Evolutionary conservation across 805 yeast genomes (phyloP).

Genomic region (Ogataea chonburiensis): DNA sequence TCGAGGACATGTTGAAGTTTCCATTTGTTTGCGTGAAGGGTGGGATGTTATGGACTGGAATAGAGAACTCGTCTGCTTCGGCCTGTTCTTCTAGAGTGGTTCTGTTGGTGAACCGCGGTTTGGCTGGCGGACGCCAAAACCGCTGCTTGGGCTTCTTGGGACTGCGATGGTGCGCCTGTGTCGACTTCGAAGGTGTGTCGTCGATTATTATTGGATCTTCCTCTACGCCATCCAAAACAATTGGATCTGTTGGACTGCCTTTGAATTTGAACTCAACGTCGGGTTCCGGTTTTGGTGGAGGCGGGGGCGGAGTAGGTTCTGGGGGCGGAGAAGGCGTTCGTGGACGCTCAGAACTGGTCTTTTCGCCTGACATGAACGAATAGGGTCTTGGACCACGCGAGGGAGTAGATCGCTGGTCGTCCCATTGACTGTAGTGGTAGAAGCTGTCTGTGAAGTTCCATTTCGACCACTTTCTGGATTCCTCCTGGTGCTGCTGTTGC

Average conservation of each 20-base stretch:
- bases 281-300: no score
- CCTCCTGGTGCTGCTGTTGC: conserved; percentile 10
- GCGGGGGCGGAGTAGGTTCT: no score
- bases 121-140: conserved; percentile 5
- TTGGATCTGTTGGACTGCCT: conserved; percentile 28
- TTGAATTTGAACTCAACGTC: conserved; percentile 5
- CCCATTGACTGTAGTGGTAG: conserved; percentile 14
- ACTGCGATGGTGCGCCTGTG: conserved; percentile 2
- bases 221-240: conserved; percentile 30
- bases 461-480: conserved; percentile 7
- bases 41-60: conserved; percentile 23
- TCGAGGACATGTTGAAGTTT: conserved; percentile 29
- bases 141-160: conserved; percentile 10
- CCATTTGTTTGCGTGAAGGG: conserved; percentile 34
- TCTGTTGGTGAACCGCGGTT: conserved; percentile 5
- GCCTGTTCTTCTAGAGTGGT: conserved; percentile 10
- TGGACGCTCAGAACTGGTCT: no score
- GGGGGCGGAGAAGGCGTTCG: no score
- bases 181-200: conserved; percentile 14
- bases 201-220: conserved; percentile 33
- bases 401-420: neutral
- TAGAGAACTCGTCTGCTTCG: conserved; percentile 6
- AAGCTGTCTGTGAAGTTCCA: conserved; percentile 12
- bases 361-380: conserved; percentile 28
- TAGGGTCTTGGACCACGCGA: conserved; percentile 17